Base-by-base conservation (phyloP, 1,139 yeast genomes). In the Debaryomycetaceae sp. region DNA sequence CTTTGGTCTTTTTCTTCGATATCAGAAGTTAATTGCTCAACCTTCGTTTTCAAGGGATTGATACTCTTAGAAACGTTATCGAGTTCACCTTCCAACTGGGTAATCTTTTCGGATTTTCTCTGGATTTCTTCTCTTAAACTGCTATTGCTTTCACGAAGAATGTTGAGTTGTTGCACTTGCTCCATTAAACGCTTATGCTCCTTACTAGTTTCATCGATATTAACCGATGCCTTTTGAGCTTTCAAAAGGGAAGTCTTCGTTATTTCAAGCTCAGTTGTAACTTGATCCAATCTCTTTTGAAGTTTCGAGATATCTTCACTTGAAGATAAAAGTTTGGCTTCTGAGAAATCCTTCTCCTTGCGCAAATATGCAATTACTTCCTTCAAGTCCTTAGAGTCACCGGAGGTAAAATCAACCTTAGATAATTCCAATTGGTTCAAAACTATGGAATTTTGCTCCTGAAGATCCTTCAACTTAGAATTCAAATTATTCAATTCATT, bases 261-360 rank as follows among this genome's bases (percentile, higher is more conserved):
- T n/a, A 62, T 63, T 29, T 70, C 65, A 15, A 79, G 55, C 45
- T 79, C 84, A 28, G 64, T 48, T 35, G 63, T 63, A 3, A 68
- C 55, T 30, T 65, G 52, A 1, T 61, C 61, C 26, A 78, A 51
- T 34, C 70, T 70, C 41, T 71, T 75, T 46, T 73, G 67, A 31
- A 79, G 60, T 29, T 73, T 63, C 37, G 65, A 64, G 37, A 67
- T 66, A 50, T 82, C 88, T 45, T 76, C 79, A 13, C 58, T 56
- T 18, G 73, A 62, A 18, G 73, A 64, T 8, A 73, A 72, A 19
- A 78, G 66, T 50, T 81, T 84, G 15, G 81, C 75, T 41, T 82
- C 87, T 1, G 82, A 72, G 5, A 81, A 70, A 46, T 88, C 96
- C 56, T 85, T 86, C 51, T 87, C 95, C 46, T 85, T 81, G 37